Evolutionary conservation across 768 basidiomycete species (phyloP).

Genomic region (Pleurotus djamor): DNA sequence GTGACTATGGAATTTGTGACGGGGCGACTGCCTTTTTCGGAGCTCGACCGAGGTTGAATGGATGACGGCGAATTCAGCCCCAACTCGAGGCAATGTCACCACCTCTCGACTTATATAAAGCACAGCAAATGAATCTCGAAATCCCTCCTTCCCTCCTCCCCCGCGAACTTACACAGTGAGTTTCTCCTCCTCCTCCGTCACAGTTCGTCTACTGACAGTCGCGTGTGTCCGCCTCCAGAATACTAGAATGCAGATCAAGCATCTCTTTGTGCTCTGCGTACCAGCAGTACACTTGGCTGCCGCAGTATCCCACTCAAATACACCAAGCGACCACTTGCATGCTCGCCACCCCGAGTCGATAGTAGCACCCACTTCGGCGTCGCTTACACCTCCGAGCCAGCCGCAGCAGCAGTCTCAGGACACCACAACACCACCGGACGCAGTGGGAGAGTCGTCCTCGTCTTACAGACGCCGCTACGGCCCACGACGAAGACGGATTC

Average conservation of each 20-base stretch:
- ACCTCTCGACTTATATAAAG: background rate
- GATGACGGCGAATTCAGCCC: background rate
- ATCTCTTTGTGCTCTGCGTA: background rate
- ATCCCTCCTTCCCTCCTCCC: background rate
- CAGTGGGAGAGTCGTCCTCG: background rate
- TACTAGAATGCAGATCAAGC: background rate
- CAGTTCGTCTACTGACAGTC: background rate
- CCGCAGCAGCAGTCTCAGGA: background rate
- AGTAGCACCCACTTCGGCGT: background rate
- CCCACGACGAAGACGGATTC: constrained; percentile 2
- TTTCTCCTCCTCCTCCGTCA: background rate
- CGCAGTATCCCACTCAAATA: background rate
- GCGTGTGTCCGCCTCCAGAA: background rate
- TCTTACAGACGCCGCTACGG: background rate
- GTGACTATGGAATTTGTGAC: background rate
- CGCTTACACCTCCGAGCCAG: too few relatives aligned
- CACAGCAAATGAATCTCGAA: background rate
- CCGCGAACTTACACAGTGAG: background rate
- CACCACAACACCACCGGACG: background rate
- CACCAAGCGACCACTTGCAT: background rate
- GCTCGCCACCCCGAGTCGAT: background rate
- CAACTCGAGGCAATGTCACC: background rate
- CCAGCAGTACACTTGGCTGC: background rate
- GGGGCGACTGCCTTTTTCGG: background rate
- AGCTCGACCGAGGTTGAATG: background rate